phyloP scores from a whole-genome alignment of 345 rosid genomes.

The Psidium guajava region DNA sequence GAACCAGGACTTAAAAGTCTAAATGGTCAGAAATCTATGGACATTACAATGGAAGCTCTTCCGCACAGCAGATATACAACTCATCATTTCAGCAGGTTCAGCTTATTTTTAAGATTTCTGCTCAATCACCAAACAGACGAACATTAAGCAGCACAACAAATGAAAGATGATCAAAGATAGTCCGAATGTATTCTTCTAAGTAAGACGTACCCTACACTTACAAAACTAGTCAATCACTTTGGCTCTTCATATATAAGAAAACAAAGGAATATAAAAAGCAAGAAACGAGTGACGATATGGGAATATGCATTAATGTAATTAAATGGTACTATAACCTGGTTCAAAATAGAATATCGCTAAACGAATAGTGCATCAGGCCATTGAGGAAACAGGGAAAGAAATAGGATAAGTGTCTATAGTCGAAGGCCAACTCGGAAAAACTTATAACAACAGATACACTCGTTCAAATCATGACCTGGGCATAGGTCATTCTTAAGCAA shows the following conservation, averaged over 20 bases:
- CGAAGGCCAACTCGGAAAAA: not conserved
- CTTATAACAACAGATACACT: not conserved
- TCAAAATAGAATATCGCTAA: not conserved
- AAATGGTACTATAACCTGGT: not conserved
- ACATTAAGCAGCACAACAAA: not conserved
- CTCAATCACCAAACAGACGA: not conserved
- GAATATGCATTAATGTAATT: not conserved
- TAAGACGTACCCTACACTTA: not conserved
- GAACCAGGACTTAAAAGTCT: not conserved
- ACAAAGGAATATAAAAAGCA: not conserved
- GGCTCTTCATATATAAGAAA: not conserved
- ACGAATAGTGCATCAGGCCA: not conserved
- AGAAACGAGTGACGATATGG: not conserved
- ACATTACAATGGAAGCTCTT: not conserved
- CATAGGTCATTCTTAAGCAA: not conserved
- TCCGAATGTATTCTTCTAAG: not conserved
- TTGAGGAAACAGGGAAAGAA: not conserved
- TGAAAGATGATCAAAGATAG: not conserved
- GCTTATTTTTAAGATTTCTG: not conserved
- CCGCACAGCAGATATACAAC: not conserved
- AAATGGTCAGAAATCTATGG: not conserved
- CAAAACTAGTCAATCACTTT: not conserved
- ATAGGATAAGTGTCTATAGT: not conserved
- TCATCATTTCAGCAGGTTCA: not conserved
- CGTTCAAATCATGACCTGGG: not conserved